phyloP scores from a whole-genome alignment of 1,284 basidiomycete genomes.

The Trichosporon faecale region DNA sequence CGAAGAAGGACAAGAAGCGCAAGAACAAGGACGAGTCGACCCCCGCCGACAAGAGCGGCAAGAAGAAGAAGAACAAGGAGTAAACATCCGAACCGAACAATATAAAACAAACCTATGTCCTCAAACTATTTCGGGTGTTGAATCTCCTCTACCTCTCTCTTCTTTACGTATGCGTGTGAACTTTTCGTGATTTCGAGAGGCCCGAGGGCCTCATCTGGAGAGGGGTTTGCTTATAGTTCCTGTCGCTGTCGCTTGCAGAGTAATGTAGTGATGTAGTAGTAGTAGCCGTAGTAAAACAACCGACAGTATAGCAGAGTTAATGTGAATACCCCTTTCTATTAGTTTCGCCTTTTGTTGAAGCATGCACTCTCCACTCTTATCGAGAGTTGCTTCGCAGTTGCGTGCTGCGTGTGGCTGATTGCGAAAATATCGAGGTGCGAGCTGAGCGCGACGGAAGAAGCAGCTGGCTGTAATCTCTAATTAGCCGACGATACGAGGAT shows the following conservation, averaged over 20 bases:
- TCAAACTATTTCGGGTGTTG: constrained; percentile 3
- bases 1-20: constrained; percentile 35
- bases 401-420: not conserved
- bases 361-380: not conserved
- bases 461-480: not conserved
- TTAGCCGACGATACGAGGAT: not conserved
- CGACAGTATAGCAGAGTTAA: not conserved
- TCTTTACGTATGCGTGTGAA: not conserved
- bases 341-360: not conserved
- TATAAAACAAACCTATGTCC: not conserved
- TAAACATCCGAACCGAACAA: not conserved
- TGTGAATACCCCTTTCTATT: constrained; percentile 1
- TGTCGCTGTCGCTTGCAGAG: not conserved
- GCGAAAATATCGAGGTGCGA: not conserved
- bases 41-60: not conserved
- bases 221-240: not conserved
- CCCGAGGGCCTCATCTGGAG: not conserved
- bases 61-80: constrained; percentile 18
- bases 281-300: not conserved
- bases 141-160: not conserved
- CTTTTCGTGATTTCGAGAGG: not conserved
- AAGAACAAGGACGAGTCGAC: constrained; percentile 3
- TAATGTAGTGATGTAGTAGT: not conserved
- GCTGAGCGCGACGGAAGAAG: not conserved
- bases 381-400: not conserved